Evolutionary conservation across 495 filamentous ascomycete genomes (phyloP).

Genomic region (Hypoxylon fuscum): DNA sequence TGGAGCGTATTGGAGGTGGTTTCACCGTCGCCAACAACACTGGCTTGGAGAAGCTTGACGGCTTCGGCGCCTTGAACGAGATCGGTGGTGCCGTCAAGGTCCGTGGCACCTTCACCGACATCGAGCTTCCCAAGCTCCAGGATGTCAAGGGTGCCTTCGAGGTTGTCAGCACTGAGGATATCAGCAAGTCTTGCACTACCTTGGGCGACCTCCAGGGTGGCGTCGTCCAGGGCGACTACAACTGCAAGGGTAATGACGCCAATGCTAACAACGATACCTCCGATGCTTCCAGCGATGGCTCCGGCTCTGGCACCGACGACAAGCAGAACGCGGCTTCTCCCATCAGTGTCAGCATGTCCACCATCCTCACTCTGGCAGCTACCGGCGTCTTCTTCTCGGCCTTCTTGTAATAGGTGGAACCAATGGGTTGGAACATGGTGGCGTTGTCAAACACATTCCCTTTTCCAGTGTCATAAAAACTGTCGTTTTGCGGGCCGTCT

Average conservation of each 20-base stretch:
- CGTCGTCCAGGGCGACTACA: constrained; percentile 69
- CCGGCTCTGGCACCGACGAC: constrained; percentile 30
- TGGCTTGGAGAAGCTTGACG: constrained; percentile 65
- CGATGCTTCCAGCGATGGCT: constrained; percentile 35
- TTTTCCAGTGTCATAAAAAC: constrained; percentile 43
- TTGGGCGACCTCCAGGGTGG: constrained; percentile 58
- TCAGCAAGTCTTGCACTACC: constrained; percentile 56
- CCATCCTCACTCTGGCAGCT: constrained; percentile 51
- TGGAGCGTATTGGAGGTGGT: constrained; percentile 77
- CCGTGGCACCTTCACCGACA: constrained; percentile 82
- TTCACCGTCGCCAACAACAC: constrained; percentile 91
- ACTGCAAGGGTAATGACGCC: constrained; percentile 60
- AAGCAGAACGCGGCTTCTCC: constrained; percentile 46
- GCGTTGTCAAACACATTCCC: constrained; percentile 35
- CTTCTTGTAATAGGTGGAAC: constrained; percentile 40
- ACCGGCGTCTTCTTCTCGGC: constrained; percentile 48
- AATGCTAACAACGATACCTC: constrained; percentile 55
- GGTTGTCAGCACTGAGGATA: constrained; percentile 74
- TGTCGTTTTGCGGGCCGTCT: constrained; percentile 38
- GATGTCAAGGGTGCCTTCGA: constrained; percentile 89
- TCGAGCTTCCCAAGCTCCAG: constrained; percentile 71
- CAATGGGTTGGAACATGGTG: constrained; percentile 34
- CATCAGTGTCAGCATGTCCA: constrained; percentile 46
- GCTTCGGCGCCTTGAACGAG: constrained; percentile 71
- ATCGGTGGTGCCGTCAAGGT: constrained; percentile 90